A percentile compares a stretch with the other conserved stretches of the same genome.
Evolutionary conservation across 139 green algal species (phyloP).

Genomic region (Haematococcus sp.): DNA sequence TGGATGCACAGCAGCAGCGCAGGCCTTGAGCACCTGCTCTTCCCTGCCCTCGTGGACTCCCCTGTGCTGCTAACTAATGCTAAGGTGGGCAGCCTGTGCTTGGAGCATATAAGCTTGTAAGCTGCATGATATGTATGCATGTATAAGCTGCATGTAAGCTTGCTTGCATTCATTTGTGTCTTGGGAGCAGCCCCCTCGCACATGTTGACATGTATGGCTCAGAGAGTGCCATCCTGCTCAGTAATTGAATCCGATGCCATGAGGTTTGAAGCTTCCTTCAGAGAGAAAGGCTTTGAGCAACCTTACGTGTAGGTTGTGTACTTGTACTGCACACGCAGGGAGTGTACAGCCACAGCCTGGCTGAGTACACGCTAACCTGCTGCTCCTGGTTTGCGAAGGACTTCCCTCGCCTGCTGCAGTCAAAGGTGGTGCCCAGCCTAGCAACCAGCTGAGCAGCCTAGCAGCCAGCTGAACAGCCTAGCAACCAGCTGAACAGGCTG

Average conservation of each 20-base stretch:
- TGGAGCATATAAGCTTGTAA: no score
- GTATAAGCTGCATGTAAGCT: neutral
- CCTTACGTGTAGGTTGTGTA: no score
- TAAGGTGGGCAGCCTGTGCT: slow-evolving; percentile 32
- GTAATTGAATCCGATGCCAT: neutral
- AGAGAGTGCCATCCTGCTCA: neutral
- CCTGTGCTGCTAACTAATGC: slow-evolving; percentile 72
- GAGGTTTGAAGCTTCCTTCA: neutral
- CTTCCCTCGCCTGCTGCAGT: slow-evolving; percentile 50
- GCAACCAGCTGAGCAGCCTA: no score
- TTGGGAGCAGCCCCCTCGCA: neutral
- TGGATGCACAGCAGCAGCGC: slow-evolving; percentile 74
- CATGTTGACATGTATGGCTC: neutral
- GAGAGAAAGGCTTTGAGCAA: no score
- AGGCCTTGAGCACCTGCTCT: slow-evolving; percentile 77
- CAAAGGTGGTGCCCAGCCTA: slow-evolving; percentile 27
- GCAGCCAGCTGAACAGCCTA: no score
- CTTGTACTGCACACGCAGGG: slow-evolving; percentile 32
- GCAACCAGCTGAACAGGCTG: no score
- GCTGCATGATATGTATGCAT: no score
- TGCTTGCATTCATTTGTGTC: neutral
- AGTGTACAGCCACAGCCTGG: slow-evolving; percentile 72
- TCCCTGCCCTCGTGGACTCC: slow-evolving; percentile 57
- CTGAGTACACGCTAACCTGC: slow-evolving; percentile 71
- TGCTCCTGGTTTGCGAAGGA: slow-evolving; percentile 83